These are phyloP conservation scores for Neostapfia colusana DNA, from an alignment of 176 grass and related monocot species.

Conservation along the genomic window DNA sequence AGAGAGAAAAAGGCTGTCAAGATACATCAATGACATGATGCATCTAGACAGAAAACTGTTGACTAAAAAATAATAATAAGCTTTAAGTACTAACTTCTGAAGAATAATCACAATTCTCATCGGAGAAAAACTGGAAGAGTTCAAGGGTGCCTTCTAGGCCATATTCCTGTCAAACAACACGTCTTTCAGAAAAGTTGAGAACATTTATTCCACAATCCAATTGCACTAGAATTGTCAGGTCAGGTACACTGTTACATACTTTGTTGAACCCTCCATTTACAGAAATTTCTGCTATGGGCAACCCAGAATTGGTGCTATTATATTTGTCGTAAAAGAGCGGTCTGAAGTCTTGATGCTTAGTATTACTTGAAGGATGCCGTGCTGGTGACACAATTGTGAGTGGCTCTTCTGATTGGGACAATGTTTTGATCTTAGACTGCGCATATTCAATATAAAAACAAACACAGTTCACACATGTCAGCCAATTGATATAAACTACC, in stretches of 20 bases:
- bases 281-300: conserved; percentile 50
- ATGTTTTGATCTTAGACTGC: conserved; percentile 59
- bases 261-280: conserved; percentile 74
- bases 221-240: conserved; percentile 13
- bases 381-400: conserved; percentile 63
- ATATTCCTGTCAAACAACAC: conserved; percentile 59
- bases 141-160: conserved; percentile 67
- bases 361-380: conserved; percentile 44
- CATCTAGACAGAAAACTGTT: conserved; percentile 1
- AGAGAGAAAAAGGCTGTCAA: conserved; percentile 7
- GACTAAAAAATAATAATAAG: conserved; percentile 21
- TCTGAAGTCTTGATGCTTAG: conserved; percentile 49
- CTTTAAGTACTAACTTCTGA: conserved; percentile 49
- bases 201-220: background rate
- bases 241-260: conserved; percentile 33
- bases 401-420: conserved; percentile 49
- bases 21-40: background rate
- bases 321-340: conserved; percentile 58
- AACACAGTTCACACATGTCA: conserved; percentile 1
- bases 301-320: conserved; percentile 28
- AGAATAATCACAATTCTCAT: conserved; percentile 56
- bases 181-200: conserved; percentile 29
- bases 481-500: conserved; percentile 3
- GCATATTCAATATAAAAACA: conserved; percentile 26
- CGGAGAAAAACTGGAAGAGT: conserved; percentile 74